Evolutionary conservation across 169 alveolate species (phyloP), one percentile per base, ranked within the genome.

Genomic region (Plasmodium inui): DNA sequence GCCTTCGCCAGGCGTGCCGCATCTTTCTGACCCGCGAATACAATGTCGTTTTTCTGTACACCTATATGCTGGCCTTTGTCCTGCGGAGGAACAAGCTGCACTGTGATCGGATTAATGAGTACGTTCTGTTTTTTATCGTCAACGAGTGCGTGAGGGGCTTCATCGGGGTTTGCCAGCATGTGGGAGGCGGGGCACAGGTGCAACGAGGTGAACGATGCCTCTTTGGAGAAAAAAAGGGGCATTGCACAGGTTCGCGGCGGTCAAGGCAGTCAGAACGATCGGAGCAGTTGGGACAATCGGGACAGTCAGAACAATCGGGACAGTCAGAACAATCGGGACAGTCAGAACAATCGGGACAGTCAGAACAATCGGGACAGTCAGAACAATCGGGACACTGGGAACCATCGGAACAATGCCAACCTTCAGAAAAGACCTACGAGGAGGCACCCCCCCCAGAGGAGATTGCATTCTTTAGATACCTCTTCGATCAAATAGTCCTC

Each of bases 401-500:
- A n/a, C n/a, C n/a, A n/a, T n/a, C n/a, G n/a, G n/a, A n/a, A 41
- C 1, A 41, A 2, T 41, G 10, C 50, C 50, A 0, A 41, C 4
- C 4, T 8, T 44, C 55, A 14, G 22, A 12, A 39, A 34, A 17
- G 7, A 78, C 30, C 67, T 19, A 85, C 26, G 67, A 76, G 30
- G 71, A 82, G 2, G 26, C 6, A 50, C 61, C 17, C 61, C 61
- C 1, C 22, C 19, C 61, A 50, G 61, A 50, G 0, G 61, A 7
- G 22, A 12, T 85, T 14, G 9, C 41, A 2, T 85, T 85, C 37
- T 85, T 85, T 74, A 74, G 74, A 30, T 85, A 85, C 82, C 22
- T 85, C 9, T 85, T 85, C 55, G 86, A 85, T 8, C 93, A 85
- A 50, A 22, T 85, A 74, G 14, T 85, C 26, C 34, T 50, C 37